Conservation (phyloP, 768 basidiomycete genomes). For the Boletales sp. region DNA sequence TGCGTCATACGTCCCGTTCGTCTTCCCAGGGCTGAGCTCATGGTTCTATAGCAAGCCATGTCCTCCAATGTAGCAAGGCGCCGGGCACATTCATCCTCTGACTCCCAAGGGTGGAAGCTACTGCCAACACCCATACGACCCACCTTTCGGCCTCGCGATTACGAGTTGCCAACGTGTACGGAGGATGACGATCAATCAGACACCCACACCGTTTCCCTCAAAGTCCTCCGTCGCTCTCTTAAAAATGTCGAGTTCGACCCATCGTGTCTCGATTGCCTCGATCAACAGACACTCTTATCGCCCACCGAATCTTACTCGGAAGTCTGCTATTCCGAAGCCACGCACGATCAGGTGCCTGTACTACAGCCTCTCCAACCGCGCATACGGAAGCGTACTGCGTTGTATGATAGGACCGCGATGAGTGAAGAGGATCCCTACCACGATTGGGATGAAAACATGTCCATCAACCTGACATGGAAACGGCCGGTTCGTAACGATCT, state of each 20-base stretch:
- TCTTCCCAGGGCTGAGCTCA: background rate
- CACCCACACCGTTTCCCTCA: slow-evolving; percentile 26
- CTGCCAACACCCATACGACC: slow-evolving; percentile 33
- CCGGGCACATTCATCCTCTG: slow-evolving; percentile 32
- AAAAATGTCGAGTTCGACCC: slow-evolving; percentile 38
- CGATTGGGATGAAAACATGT: slow-evolving; percentile 35
- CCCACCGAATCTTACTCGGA: slow-evolving; percentile 43
- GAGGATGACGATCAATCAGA: slow-evolving; percentile 29
- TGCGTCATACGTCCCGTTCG: slow-evolving; percentile 2
- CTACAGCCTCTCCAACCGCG: slow-evolving; percentile 33
- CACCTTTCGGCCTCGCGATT: slow-evolving; percentile 32
- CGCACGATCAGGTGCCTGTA: slow-evolving; percentile 30
- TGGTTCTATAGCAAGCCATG: slow-evolving; percentile 11
- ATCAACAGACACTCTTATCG: slow-evolving; percentile 39
- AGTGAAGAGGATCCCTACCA: slow-evolving; percentile 34
- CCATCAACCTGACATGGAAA: slow-evolving; percentile 14
- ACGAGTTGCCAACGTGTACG: slow-evolving; percentile 25
- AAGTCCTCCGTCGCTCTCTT: slow-evolving; percentile 32
- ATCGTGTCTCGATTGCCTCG: slow-evolving; percentile 39
- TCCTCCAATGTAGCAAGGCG: slow-evolving; percentile 19
- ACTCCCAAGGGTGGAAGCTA: slow-evolving; percentile 30
- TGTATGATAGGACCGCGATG: slow-evolving; percentile 32
- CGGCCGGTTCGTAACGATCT: slow-evolving; percentile 21
- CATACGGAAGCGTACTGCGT: slow-evolving; percentile 25
- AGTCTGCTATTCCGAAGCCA: slow-evolving; percentile 39